These are phyloP conservation scores for Benincasa hispida DNA, from an alignment of 306 rosid genomes.

Conservation along the genomic window DNA sequence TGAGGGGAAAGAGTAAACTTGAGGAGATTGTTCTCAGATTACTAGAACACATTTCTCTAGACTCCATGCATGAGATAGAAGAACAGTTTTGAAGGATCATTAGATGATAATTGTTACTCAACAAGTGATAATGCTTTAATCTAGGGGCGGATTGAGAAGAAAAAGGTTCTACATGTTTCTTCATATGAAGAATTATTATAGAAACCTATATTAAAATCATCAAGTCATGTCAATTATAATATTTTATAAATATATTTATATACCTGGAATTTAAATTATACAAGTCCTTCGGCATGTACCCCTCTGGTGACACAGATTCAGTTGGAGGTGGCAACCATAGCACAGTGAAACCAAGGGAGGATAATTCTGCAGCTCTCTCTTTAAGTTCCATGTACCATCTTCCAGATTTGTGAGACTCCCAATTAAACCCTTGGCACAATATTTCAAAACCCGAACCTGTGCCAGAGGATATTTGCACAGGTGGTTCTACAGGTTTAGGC, in stretches of 20 bases:
- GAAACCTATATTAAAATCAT: not conserved
- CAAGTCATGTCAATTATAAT: not conserved
- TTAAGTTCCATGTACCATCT: slow-evolving; percentile 81
- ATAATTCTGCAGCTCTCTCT: slow-evolving; percentile 51
- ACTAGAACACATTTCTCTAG: not conserved
- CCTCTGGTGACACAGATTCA: slow-evolving; percentile 91
- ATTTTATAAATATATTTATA: not conserved
- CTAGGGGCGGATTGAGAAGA: not conserved
- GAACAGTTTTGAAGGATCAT: not conserved
- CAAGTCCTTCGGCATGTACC: slow-evolving; percentile 92
- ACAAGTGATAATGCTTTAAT: not conserved
- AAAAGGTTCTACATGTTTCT: not conserved
- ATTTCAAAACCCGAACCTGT: slow-evolving; percentile 85
- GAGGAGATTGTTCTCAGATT: not conserved
- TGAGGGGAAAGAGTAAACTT: not conserved
- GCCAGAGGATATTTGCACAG: slow-evolving; percentile 35
- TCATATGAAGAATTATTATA: not conserved
- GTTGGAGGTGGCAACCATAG: slow-evolving; percentile 98
- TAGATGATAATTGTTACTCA: not conserved
- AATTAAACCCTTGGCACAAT: slow-evolving; percentile 94
- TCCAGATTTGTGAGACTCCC: slow-evolving; percentile 94
- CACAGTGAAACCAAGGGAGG: slow-evolving; percentile 75
- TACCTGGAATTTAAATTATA: slow-evolving; percentile 89
- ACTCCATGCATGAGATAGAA: not conserved
- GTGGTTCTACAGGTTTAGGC: slow-evolving; percentile 6